A percentile compares a stretch with the other conserved stretches of the same genome.
Evolutionary conservation across 306 rosid species (phyloP).

Genomic region (Albizia julibrissin): DNA sequence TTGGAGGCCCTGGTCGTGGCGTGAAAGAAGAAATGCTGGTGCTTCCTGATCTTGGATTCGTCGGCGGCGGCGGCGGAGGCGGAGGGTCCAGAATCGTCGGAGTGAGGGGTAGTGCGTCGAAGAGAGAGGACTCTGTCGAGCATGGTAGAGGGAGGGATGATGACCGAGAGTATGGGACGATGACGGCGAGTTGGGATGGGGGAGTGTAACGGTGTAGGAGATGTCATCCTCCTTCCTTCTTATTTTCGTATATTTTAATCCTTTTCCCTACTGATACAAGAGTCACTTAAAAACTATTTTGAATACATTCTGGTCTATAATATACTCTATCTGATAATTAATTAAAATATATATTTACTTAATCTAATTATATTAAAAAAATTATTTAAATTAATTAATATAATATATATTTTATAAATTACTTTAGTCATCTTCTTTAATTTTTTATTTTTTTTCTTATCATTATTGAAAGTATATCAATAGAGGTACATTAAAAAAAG

Average conservation of each 20-base stretch:
- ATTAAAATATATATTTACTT: too few relatives aligned
- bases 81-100: background rate
- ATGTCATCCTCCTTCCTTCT: slow-evolving; percentile 8
- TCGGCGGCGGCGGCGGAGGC: slow-evolving; percentile 23
- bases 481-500: too few relatives aligned
- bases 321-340: too few relatives aligned
- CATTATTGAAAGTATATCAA: too few relatives aligned
- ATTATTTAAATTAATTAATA: too few relatives aligned
- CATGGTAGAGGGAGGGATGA: slow-evolving; percentile 40
- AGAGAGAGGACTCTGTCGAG: slow-evolving; percentile 70
- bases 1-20: slow-evolving; percentile 51
- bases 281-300: too few relatives aligned
- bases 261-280: background rate
- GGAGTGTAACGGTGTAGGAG: background rate
- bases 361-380: too few relatives aligned
- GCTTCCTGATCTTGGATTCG: slow-evolving; percentile 70
- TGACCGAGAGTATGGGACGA: slow-evolving; percentile 26
- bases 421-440: accelerated
- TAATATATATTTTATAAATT: too few relatives aligned
- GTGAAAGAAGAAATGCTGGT: slow-evolving; percentile 44
- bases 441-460: too few relatives aligned
- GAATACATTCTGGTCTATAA: too few relatives aligned
- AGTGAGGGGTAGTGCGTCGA: slow-evolving; percentile 60
- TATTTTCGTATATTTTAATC: background rate
- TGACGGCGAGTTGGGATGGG: slow-evolving; percentile 32